Conservation (phyloP, 2,329 filamentous ascomycete genomes). For the Neodidymelliopsis sp. region DNA sequence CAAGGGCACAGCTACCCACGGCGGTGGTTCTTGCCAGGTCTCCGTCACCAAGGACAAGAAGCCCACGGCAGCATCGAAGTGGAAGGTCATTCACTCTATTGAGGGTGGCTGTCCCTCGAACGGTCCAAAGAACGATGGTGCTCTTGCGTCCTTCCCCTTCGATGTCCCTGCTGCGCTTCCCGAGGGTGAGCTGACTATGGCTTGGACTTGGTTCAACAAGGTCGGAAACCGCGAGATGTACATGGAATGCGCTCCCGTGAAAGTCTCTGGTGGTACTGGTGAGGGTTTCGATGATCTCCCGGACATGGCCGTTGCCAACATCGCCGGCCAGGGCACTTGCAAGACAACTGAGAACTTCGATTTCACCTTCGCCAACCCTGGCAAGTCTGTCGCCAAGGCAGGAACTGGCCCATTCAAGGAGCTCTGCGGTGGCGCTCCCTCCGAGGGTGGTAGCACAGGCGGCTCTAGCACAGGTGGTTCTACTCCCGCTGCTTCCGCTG, state of each 20-base stretch:
- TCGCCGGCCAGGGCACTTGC: slow-evolving; percentile 58
- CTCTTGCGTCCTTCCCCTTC: slow-evolving; percentile 67
- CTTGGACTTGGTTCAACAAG: slow-evolving; percentile 93
- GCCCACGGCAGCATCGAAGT: slow-evolving; percentile 72
- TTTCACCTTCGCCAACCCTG: slow-evolving; percentile 69
- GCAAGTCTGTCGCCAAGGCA: slow-evolving; percentile 57
- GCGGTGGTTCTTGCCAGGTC: slow-evolving; percentile 90
- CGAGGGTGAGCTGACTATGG: slow-evolving; percentile 76
- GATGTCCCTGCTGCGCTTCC: slow-evolving; percentile 75
- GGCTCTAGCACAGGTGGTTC: slow-evolving; percentile 4
- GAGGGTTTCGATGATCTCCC: slow-evolving; percentile 68
- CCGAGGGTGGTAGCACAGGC: slow-evolving; percentile 8
- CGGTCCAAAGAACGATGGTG: slow-evolving; percentile 46
- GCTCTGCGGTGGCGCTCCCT: slow-evolving; percentile 33
- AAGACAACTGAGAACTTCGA: slow-evolving; percentile 56
- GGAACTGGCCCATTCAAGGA: slow-evolving; percentile 33
- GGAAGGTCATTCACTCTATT: slow-evolving; percentile 89
- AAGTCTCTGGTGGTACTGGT: slow-evolving; percentile 62
- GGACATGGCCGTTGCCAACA: slow-evolving; percentile 76
- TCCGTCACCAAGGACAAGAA: slow-evolving; percentile 77
- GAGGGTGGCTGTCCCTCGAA: slow-evolving; percentile 78
- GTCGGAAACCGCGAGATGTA: slow-evolving; percentile 93
- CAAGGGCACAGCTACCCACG: slow-evolving; percentile 71
- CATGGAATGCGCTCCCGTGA: slow-evolving; percentile 88
- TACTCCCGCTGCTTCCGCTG: slow-evolving; percentile 12